These are phyloP conservation scores for Aspergillus homomorphus DNA, from an alignment of 495 filamentous ascomycete species.

Conservation along the genomic window DNA sequence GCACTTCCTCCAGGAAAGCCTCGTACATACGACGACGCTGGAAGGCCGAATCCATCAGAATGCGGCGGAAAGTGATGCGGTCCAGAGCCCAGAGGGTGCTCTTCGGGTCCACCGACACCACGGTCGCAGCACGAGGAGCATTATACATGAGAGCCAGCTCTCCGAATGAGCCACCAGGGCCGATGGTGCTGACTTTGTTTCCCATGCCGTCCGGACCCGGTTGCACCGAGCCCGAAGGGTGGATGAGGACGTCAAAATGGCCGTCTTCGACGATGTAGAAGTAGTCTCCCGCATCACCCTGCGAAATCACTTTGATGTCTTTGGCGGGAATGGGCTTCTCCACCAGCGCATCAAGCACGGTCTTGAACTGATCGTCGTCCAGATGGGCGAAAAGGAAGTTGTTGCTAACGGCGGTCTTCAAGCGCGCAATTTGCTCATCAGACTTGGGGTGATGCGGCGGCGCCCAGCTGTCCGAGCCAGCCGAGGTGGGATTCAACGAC, in stretches of 20 bases:
- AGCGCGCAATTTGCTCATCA: constrained; percentile 70
- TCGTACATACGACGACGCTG: constrained; percentile 95
- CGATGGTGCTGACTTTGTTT: constrained; percentile 74
- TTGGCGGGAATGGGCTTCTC: constrained; percentile 95
- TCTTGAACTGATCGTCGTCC: constrained; percentile 83
- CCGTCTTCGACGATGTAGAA: constrained; percentile 97
- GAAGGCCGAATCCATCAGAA: constrained; percentile 97
- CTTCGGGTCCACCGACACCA: constrained; percentile 74
- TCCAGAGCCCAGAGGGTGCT: constrained; percentile 92
- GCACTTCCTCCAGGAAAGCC: constrained; percentile 94
- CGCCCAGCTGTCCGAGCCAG: constrained; percentile 82
- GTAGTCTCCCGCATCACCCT: constrained; percentile 94
- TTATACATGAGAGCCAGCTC: constrained; percentile 99
- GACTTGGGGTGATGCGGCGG: constrained; percentile 83
- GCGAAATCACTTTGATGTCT: constrained; percentile 93
- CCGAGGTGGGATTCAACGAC: constrained; percentile 83
- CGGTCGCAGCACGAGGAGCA: constrained; percentile 92
- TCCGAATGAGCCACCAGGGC: constrained; percentile 92
- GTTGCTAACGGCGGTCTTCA: constrained; percentile 75
- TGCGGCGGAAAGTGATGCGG: constrained; percentile 93
- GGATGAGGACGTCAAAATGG: constrained; percentile 87
- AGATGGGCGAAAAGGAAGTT: constrained; percentile 96
- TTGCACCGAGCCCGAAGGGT: constrained; percentile 71
- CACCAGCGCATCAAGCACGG: constrained; percentile 85
- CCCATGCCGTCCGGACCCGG: constrained; percentile 84